A percentile compares a stretch with the other conserved stretches of the same genome.
Conservation (phyloP, 768 basidiomycete genomes). For the Phylloporus arenicola region DNA sequence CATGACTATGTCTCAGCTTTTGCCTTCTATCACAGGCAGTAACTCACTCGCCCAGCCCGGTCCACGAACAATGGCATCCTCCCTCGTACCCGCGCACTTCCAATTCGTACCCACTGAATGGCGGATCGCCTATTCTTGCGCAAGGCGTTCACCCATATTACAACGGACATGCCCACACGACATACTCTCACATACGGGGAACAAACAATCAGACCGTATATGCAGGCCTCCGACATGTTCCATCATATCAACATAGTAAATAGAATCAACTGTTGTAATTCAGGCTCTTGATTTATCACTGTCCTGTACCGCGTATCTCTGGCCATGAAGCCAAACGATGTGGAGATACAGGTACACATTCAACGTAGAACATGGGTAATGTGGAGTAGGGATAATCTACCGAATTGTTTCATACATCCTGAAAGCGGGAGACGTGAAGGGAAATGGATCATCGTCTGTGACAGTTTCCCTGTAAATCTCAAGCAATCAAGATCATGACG, state of each 20-base stretch:
- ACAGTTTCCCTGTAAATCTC: slow-evolving; percentile 34
- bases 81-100: slow-evolving; percentile 23
- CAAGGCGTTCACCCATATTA: slow-evolving; percentile 26
- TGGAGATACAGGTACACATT: slow-evolving; percentile 14
- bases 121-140: slow-evolving; percentile 10
- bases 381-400: slow-evolving; percentile 30
- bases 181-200: slow-evolving; percentile 28
- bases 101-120: slow-evolving; percentile 16
- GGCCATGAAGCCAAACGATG: slow-evolving; percentile 3
- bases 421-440: slow-evolving; percentile 59
- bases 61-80: slow-evolving; percentile 23
- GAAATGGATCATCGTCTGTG: slow-evolving; percentile 65
- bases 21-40: slow-evolving; percentile 9
- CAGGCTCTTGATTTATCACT: slow-evolving; percentile 7
- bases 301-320: slow-evolving; percentile 1
- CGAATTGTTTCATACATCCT: slow-evolving; percentile 78
- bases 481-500: slow-evolving; percentile 1
- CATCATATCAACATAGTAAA: slow-evolving; percentile 28
- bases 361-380: slow-evolving; percentile 27
- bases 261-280: slow-evolving; percentile 7
- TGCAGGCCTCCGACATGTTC: slow-evolving; percentile 22
- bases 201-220: slow-evolving; percentile 17
- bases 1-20: background rate
- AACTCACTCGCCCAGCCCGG: slow-evolving; percentile 11
- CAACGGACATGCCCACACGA: slow-evolving; percentile 18